Conservation (phyloP, 2,329 filamentous ascomycete genomes). For the Paramyrothecium roridum region DNA sequence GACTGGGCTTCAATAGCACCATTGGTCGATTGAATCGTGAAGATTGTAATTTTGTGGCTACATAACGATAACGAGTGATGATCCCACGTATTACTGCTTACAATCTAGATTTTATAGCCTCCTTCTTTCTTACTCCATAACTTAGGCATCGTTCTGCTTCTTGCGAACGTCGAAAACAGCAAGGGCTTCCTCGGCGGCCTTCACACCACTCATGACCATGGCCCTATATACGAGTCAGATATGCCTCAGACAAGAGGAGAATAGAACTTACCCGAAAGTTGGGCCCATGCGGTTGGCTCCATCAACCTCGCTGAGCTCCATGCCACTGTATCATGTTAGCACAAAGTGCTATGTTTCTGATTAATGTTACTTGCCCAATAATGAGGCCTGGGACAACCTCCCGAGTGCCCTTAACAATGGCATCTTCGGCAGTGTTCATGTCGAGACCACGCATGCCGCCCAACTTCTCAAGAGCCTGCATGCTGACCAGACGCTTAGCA, state of each 20-base stretch:
- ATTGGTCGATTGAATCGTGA: too few relatives aligned
- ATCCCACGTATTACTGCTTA: background rate
- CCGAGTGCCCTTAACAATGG: constrained; percentile 87
- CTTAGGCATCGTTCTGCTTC: constrained; percentile 66
- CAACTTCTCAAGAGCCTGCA: constrained; percentile 78
- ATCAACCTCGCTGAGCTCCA: constrained; percentile 90
- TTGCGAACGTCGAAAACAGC: constrained; percentile 74
- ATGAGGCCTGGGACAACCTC: constrained; percentile 86
- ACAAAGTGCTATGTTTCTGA: too few relatives aligned
- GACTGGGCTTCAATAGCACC: too few relatives aligned
- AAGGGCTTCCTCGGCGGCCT: constrained; percentile 85
- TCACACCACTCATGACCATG: constrained; percentile 84
- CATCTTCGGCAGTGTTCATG: constrained; percentile 89
- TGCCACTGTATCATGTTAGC: constrained; percentile 45
- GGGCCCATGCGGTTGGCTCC: constrained; percentile 78
- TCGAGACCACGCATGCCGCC: constrained; percentile 92
- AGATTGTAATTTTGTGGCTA: too few relatives aligned
- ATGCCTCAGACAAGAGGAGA: background rate
- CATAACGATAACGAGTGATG: too few relatives aligned
- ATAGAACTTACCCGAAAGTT: constrained; percentile 38
- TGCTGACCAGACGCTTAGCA: constrained; percentile 86
- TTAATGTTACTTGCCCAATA: constrained; percentile 50
- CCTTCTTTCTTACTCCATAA: background rate
- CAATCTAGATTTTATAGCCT: background rate
- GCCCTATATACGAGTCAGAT: constrained; percentile 50